phyloP scores from a whole-genome alignment of 305 asterid genomes.

The Caryopteris hybrid region DNA sequence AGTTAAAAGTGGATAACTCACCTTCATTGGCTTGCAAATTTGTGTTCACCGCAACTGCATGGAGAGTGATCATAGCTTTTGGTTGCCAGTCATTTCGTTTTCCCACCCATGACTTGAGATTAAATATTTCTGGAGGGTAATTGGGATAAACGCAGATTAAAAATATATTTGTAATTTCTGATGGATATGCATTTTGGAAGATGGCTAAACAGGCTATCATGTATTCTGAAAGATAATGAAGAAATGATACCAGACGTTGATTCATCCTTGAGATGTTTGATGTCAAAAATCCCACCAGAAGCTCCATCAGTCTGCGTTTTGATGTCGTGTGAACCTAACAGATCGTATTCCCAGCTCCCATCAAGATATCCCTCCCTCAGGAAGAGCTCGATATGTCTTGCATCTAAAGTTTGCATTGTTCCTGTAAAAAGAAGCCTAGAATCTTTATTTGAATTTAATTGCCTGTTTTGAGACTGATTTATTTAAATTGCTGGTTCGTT shows the following conservation, averaged over 20 bases:
- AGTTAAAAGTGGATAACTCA: constrained; percentile 18
- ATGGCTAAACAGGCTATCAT: too few species aligned
- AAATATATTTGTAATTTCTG: too few species aligned
- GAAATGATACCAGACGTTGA: constrained; percentile 56
- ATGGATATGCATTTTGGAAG: too few species aligned
- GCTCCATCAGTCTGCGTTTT: constrained; percentile 61
- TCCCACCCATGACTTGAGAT: constrained; percentile 88
- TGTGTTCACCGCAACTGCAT: constrained; percentile 86
- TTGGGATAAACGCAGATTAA: constrained; percentile 6
- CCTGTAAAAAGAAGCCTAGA: constrained; percentile 39
- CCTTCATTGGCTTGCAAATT: constrained; percentile 91
- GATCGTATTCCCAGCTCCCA: constrained; percentile 77
- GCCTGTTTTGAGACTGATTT: not conserved
- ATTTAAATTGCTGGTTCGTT: not conserved
- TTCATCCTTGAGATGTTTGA: constrained; percentile 61
- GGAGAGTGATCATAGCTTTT: constrained; percentile 65
- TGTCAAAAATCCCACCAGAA: constrained; percentile 76
- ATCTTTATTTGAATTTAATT: not conserved
- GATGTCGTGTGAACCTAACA: constrained; percentile 57
- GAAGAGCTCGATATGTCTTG: constrained; percentile 89
- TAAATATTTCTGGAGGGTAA: constrained; percentile 52
- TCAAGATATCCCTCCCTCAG: constrained; percentile 52
- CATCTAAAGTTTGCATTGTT: constrained; percentile 93
- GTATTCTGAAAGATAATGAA: not conserved
- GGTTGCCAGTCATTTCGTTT: constrained; percentile 81